Conservation (phyloP, 805 yeast species). For the Brettanomyces anomalus region DNA sequence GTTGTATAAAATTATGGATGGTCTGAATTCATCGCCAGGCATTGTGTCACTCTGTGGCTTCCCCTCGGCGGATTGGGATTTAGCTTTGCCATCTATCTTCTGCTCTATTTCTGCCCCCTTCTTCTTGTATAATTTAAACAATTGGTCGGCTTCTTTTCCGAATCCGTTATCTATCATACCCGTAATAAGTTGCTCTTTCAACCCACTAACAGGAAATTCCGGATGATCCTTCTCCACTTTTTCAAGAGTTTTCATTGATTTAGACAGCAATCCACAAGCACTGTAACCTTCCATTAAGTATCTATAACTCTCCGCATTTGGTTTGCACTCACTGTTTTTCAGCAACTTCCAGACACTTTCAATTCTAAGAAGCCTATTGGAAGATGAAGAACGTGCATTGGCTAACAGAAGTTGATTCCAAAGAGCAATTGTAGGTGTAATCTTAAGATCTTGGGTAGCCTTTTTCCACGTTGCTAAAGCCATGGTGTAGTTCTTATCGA, state of each 20-base stretch:
- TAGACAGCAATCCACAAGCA: slow-evolving; percentile 29
- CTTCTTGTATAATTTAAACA: slow-evolving; percentile 17
- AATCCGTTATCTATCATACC: slow-evolving; percentile 34
- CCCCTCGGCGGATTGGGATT: slow-evolving; percentile 5
- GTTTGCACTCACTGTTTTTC: slow-evolving; percentile 21
- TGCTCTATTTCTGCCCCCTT: slow-evolving; percentile 10
- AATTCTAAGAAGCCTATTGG: slow-evolving; percentile 27
- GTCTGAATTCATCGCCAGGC: slow-evolving; percentile 21
- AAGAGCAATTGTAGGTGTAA: slow-evolving; percentile 25
- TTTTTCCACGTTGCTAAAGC: slow-evolving; percentile 37
- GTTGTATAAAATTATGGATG: slow-evolving; percentile 45
- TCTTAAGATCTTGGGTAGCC: slow-evolving; percentile 23
- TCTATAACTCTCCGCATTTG: slow-evolving; percentile 41
- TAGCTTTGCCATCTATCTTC: slow-evolving; percentile 3
- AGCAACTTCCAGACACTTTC: slow-evolving; percentile 27
- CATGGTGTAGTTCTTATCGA: slow-evolving; percentile 25
- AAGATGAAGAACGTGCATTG: slow-evolving; percentile 18
- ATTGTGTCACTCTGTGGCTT: neutral
- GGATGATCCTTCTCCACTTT: slow-evolving; percentile 25
- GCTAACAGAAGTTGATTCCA: slow-evolving; percentile 51
- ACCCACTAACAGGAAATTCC: slow-evolving; percentile 27
- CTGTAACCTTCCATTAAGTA: slow-evolving; percentile 40
- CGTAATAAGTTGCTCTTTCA: slow-evolving; percentile 36
- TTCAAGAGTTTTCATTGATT: slow-evolving; percentile 31
- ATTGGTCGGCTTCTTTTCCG: slow-evolving; percentile 31